These are phyloP conservation scores for Cryphonectria nitschkei DNA, from an alignment of 2,329 filamentous ascomycete genomes.

Conservation along the genomic window DNA sequence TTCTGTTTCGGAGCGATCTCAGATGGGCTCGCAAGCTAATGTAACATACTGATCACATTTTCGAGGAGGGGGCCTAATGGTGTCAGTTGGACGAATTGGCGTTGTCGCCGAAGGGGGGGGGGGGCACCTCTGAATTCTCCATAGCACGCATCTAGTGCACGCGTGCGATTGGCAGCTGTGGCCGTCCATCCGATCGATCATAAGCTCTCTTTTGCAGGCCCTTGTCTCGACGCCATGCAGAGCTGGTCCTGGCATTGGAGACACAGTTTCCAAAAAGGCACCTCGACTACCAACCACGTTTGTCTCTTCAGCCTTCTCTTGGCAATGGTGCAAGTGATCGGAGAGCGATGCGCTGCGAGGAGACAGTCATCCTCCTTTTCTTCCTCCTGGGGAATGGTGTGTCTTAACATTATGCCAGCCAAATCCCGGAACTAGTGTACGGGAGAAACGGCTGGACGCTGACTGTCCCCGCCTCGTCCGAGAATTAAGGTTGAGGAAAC, in stretches of 20 bases:
- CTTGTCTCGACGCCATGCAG: background rate
- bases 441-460: background rate
- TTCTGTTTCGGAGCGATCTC: too few species aligned
- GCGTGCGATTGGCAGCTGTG: background rate
- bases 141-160: too few species aligned
- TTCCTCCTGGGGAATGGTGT: background rate
- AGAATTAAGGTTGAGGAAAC: conserved; percentile 1
- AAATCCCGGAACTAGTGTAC: background rate
- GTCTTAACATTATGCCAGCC: background rate
- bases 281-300: background rate
- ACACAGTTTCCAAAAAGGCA: too few species aligned
- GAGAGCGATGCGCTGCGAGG: background rate
- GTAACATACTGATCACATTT: background rate
- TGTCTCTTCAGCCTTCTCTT: background rate
- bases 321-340: background rate
- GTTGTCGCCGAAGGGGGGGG: too few species aligned
- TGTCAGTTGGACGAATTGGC: too few species aligned
- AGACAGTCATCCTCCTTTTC: background rate
- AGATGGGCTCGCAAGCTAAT: background rate
- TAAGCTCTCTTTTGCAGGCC: background rate
- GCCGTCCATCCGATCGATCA: background rate
- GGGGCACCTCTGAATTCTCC: too few species aligned
- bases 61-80: too few species aligned
- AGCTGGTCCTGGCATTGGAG: background rate
- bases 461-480: background rate